Evolutionary conservation across 192 early-diverging fungal species (phyloP).

Genomic region (Podila minutissima): DNA sequence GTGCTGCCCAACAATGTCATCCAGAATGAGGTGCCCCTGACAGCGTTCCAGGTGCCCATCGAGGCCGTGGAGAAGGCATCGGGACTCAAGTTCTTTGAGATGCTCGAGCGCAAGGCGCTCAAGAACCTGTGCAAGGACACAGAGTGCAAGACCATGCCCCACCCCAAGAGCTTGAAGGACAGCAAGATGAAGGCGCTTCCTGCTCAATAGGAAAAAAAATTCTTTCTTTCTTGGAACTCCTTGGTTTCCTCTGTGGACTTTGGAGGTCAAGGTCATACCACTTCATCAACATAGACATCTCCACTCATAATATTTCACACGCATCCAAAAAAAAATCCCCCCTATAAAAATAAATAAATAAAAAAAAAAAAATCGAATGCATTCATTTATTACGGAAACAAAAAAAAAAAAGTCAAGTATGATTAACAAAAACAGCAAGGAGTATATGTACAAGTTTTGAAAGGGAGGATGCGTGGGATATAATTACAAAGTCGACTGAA

Average conservation of each 20-base stretch:
- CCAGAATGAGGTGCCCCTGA: slow-evolving; percentile 68
- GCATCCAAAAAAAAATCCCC: slow-evolving; percentile 3
- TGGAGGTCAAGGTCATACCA: no score
- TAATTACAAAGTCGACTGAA: not conserved
- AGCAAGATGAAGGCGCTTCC: slow-evolving; percentile 31
- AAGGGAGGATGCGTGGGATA: no score
- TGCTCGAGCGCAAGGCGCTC: slow-evolving; percentile 55
- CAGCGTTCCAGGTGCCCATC: slow-evolving; percentile 75
- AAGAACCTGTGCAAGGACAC: slow-evolving; percentile 59
- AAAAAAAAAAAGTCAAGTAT: not conserved
- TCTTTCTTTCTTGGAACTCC: no score
- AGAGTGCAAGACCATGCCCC: slow-evolving; percentile 50
- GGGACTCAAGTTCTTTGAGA: slow-evolving; percentile 77
- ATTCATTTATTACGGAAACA: not conserved
- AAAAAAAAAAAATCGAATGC: not conserved
- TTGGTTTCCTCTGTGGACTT: no score
- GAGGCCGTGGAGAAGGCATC: slow-evolving; percentile 78
- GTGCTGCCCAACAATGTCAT: slow-evolving; percentile 87
- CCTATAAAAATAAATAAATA: no score
- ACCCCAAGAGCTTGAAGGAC: slow-evolving; percentile 43
- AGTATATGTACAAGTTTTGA: not conserved
- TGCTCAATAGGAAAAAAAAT: slow-evolving; percentile 9
- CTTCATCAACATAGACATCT: no score
- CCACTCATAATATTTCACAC: no score
- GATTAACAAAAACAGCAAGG: not conserved